Base-by-base conservation (phyloP, 768 basidiomycete genomes). In the Candolleomyces aberdarensis region DNA sequence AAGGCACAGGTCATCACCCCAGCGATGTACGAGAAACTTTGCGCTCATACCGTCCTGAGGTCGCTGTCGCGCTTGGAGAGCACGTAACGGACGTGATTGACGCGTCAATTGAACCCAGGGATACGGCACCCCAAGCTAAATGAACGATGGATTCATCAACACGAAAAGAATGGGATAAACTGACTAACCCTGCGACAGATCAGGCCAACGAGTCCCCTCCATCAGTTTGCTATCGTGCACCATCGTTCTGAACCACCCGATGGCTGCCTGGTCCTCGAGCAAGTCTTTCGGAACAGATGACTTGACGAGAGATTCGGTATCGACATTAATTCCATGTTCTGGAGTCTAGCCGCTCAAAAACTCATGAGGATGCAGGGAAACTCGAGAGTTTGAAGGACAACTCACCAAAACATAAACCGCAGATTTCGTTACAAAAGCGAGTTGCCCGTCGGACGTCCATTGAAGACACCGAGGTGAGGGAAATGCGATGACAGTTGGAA, bases 391-490 rank as follows among this genome's bases (percentile, higher is more conserved):
- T 15, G 14, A 11, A 14, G 46, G 54, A 41, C 2, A 52, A 62
- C 79, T 63, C 69, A 92, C 91, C 75, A 93, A 66, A 36, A 94
- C 84, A 66, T 91, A 83, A 3, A 87, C 80, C 0, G 85, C 85
- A 32, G 79, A 78, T 70, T 87, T 87, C 7, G 89, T 86, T n/a
- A 82, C 70, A 57, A 92, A 82, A 57, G 82, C 77, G 0, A 85
- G 74, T 67, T 94, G 91, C 0, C 91, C 91, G 56, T 92, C 90
- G 15, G 79, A 80, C 14, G 89, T 85, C 86, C 88, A 91, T 69
- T 91, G 89, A 9, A 93, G 70, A 66, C 81, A 82, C 11, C 76
- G 81, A 31, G 70, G 66, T 1, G 87, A 87, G 1, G 89, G 86
- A 57, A 80, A 75, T 4, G 85, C 76, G 11, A 85, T 80, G 52